These are phyloP conservation scores for Chalaropsis thielavioides DNA, from an alignment of 2,329 filamentous ascomycete species.

Conservation along the genomic window DNA sequence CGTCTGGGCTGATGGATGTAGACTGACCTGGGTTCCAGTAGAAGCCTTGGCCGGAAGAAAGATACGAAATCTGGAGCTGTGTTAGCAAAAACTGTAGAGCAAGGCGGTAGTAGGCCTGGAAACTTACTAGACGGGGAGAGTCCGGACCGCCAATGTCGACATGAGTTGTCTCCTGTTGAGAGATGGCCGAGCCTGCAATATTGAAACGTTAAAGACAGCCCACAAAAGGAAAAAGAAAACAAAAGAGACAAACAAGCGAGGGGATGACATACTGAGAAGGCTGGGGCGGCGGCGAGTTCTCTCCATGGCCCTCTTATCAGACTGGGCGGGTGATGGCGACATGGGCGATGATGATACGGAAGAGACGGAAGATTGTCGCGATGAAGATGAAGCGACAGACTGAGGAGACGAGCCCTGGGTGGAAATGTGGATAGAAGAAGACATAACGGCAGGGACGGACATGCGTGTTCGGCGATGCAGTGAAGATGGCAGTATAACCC, in stretches of 20 bases:
- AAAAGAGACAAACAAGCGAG: background rate
- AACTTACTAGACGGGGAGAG: conserved; percentile 55
- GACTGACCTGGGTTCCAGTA: conserved; percentile 62
- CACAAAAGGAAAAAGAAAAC: background rate
- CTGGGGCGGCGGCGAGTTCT: conserved; percentile 38
- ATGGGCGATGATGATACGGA: conserved; percentile 39
- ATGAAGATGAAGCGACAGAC: conserved; percentile 30
- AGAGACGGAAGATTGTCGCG: conserved; percentile 23
- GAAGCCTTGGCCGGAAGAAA: conserved; percentile 66
- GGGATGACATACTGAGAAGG: conserved; percentile 38
- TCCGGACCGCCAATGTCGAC: conserved; percentile 65
- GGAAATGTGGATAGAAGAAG: conserved; percentile 57
- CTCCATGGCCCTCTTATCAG: conserved; percentile 13
- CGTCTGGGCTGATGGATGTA: background rate
- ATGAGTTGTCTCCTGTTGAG: conserved; percentile 63
- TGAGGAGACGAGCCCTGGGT: conserved; percentile 25
- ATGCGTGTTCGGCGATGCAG: background rate
- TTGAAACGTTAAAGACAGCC: conserved; percentile 18
- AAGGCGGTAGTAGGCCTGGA: conserved; percentile 21
- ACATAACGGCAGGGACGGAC: conserved; percentile 32
- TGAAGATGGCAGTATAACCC: background rate
- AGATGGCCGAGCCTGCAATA: conserved; percentile 49
- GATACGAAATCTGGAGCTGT: conserved; percentile 53
- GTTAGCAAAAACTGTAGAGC: background rate
- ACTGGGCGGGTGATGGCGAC: conserved; percentile 27